Base-by-base conservation (phyloP, 495 filamentous ascomycete species). In the Elasticomyces elasticus region DNA sequence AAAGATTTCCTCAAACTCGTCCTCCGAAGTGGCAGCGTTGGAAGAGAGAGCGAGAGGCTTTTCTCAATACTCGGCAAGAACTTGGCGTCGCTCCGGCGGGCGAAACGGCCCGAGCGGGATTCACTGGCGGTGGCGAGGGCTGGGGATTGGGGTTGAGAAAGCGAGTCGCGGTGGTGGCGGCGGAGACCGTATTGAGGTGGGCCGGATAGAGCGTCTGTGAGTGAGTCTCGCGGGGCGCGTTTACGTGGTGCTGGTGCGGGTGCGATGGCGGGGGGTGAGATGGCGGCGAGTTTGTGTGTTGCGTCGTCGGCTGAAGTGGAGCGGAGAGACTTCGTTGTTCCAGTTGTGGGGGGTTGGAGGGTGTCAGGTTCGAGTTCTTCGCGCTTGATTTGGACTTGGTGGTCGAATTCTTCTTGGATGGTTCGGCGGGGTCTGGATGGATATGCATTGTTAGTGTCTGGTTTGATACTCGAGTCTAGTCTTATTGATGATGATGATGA, bases 81-180 rank as follows among this genome's bases (percentile, higher is more conserved):
- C 28, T 47, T 60, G 38, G 58, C 27, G 27, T n/a, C n/a, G n/a
- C n/a, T n/a, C n/a, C 53, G 52, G 23, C 58, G 58, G 3, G 53
- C 47, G 4, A 49, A 35, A 10, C 58, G 58, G 28, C 17, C 47
- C 17, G 53, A 24, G 5, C 40, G 41, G 23, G 22, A 15, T 10
- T 55, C 40, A 13, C 5, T 35, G 5, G n/a, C n/a, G n/a, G n/a
- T n/a, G n/a, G n/a, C n/a, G n/a, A n/a, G n/a, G n/a, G n/a, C 28
- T 1, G 49, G 41, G 5, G 28, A n/a, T 19, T 2, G 25, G 1
- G 30, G 51, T 23, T 54, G 40, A 6, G 42, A 17, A 10, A 40
- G 20, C 20, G 33, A 42, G 10, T 30, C 12, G 1, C 53, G 43
- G 10, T 55, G 43, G 10, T 55, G 35, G 35, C 35, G 53, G 28